Evolutionary conservation across 1,139 yeast genomes (phyloP).

Genomic region (Yamadazyma sp.): DNA sequence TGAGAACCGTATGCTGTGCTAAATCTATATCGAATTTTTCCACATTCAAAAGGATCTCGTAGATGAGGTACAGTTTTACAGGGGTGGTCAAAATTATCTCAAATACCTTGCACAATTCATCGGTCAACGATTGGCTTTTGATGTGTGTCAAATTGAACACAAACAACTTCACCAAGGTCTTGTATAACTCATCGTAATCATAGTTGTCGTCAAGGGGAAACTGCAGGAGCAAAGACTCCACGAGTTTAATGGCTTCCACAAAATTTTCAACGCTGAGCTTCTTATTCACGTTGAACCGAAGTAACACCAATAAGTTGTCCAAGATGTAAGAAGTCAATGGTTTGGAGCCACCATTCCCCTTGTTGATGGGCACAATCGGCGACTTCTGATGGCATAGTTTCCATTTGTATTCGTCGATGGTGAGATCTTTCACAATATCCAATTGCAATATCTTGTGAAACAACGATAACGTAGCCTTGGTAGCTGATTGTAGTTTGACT

Average conservation of each 20-base stretch:
- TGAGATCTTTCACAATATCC: slow-evolving; percentile 19
- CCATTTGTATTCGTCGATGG: slow-evolving; percentile 42
- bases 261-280: slow-evolving; percentile 32
- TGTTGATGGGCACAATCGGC: slow-evolving; percentile 34
- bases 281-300: slow-evolving; percentile 41
- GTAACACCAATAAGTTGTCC: slow-evolving; percentile 36
- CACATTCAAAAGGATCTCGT: slow-evolving; percentile 33
- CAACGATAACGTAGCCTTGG: slow-evolving; percentile 28
- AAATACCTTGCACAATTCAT: slow-evolving; percentile 28
- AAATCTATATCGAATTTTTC: slow-evolving; percentile 17
- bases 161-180: slow-evolving; percentile 26
- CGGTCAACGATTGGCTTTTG: slow-evolving; percentile 15
- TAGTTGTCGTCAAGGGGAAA: slow-evolving; percentile 18
- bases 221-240: slow-evolving; percentile 9
- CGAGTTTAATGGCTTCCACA: slow-evolving; percentile 13
- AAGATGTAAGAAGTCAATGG: slow-evolving; percentile 36
- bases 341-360: slow-evolving; percentile 26
- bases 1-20: slow-evolving; percentile 7
- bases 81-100: slow-evolving; percentile 15
- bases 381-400: slow-evolving; percentile 41
- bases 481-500: slow-evolving; percentile 20
- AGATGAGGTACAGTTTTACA: slow-evolving; percentile 24
- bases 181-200: slow-evolving; percentile 31
- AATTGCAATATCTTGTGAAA: slow-evolving; percentile 13
- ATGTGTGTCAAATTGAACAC: slow-evolving; percentile 25